phyloP scores from a whole-genome alignment of 2,329 filamentous ascomycete genomes.

The Fusarium guadeloupense region DNA sequence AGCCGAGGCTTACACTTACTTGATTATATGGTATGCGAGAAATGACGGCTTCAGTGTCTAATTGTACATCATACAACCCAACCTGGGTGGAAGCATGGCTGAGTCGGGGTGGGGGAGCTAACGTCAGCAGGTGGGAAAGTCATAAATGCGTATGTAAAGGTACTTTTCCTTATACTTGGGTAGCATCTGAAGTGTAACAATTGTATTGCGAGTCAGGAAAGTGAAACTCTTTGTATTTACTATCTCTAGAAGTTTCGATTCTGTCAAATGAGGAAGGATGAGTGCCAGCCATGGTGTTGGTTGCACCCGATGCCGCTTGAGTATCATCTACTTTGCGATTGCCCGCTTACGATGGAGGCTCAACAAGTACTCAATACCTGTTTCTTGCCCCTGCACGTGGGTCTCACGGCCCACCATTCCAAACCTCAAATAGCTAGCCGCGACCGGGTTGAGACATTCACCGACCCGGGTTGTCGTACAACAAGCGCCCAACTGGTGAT shows the following conservation, averaged over 20 bases:
- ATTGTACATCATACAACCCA: no score
- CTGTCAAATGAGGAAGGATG: constrained; percentile 19
- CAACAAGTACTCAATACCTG: constrained; percentile 14
- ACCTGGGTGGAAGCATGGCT: no score
- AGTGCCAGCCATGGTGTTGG: constrained; percentile 13
- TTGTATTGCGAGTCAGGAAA: neutral
- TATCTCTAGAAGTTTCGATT: constrained; percentile 19
- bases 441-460: constrained; percentile 33
- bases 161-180: no score
- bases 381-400: constrained; percentile 1
- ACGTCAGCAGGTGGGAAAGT: no score
- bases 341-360: neutral
- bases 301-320: neutral
- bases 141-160: no score
- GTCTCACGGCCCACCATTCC: constrained; percentile 8
- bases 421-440: constrained; percentile 27
- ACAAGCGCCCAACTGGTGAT: constrained; percentile 20
- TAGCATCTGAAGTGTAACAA: no score
- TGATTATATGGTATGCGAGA: no score
- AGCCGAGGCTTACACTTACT: no score
- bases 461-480: constrained; percentile 31
- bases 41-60: no score
- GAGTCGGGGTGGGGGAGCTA: no score
- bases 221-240: neutral
- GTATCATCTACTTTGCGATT: constrained; percentile 1